A percentile compares a stretch with the other conserved stretches of the same genome.
phyloP scores from a whole-genome alignment of 1,284 basidiomycete species.

The Cutaneotrichosporon dermatis region DNA sequence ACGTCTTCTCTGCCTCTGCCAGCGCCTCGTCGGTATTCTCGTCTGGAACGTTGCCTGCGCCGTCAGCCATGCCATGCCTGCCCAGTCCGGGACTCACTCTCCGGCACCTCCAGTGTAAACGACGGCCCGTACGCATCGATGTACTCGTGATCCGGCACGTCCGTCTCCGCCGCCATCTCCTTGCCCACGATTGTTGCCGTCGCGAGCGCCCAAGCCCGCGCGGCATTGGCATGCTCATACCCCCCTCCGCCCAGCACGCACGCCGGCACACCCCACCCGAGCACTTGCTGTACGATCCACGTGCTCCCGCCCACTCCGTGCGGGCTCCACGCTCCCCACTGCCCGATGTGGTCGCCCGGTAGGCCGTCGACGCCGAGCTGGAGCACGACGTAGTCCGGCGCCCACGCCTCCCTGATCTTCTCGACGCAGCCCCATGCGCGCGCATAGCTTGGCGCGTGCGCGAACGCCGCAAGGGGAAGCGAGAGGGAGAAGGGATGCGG shows the following conservation, averaged over 20 bases:
- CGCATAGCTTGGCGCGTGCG: slow-evolving; percentile 59
- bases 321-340: slow-evolving; percentile 68
- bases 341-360: slow-evolving; percentile 68
- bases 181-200: slow-evolving; percentile 68
- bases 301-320: slow-evolving; percentile 62
- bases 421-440: slow-evolving; percentile 63
- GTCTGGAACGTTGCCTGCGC: slow-evolving; percentile 63
- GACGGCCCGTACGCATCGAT: slow-evolving; percentile 70
- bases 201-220: slow-evolving; percentile 75
- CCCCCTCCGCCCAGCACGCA: slow-evolving; percentile 58
- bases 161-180: slow-evolving; percentile 55
- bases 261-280: slow-evolving; percentile 60
- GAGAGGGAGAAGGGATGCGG: slow-evolving; percentile 71
- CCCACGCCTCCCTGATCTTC: slow-evolving; percentile 59
- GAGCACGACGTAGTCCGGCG: slow-evolving; percentile 72
- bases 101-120: slow-evolving; percentile 69
- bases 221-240: slow-evolving; percentile 73
- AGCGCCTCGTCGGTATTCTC: slow-evolving; percentile 60
- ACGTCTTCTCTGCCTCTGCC: slow-evolving; percentile 28
- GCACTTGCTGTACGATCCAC: slow-evolving; percentile 62
- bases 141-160: slow-evolving; percentile 66
- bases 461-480: slow-evolving; percentile 65
- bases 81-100: slow-evolving; percentile 27
- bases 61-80: background rate
- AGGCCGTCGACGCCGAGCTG: slow-evolving; percentile 85